Conservation (phyloP, 768 basidiomycete species). For the Tephrocybe sp. region DNA sequence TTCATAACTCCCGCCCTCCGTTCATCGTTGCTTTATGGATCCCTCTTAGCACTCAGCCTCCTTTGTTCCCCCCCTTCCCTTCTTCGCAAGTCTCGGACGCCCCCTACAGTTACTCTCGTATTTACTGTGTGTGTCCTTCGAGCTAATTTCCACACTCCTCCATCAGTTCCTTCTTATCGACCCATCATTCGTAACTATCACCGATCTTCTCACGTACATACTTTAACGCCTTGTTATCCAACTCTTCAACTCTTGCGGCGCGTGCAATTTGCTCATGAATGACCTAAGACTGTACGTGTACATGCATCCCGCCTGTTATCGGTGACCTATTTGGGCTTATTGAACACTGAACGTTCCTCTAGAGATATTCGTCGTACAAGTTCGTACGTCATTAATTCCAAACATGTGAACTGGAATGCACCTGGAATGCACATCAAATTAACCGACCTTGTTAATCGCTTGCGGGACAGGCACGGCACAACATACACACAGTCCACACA, state of each 20-base stretch:
- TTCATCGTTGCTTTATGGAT: neutral
- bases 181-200: constrained; percentile 29
- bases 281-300: constrained; percentile 9
- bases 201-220: constrained; percentile 14
- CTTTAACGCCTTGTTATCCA: neutral
- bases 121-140: neutral
- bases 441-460: constrained; percentile 12
- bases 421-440: constrained; percentile 5
- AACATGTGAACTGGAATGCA: constrained; percentile 8
- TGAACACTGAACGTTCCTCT: constrained; percentile 4
- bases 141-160: constrained; percentile 17
- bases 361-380: constrained; percentile 8
- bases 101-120: neutral
- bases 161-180: constrained; percentile 52
- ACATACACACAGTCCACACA: no score
- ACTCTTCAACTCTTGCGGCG: neutral
- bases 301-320: constrained; percentile 2
- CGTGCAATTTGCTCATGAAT: constrained; percentile 1
- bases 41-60: neutral
- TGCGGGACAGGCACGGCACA: constrained; percentile 16
- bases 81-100: neutral
- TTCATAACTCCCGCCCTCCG: neutral
- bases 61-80: neutral
- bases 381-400: constrained; percentile 10
- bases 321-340: neutral